Percentiles rank a stretch among this genome's conserved stretches.
These are phyloP conservation scores for Fraxinus platypoda DNA, from an alignment of 305 asterid genomes.

Conservation along the genomic window DNA sequence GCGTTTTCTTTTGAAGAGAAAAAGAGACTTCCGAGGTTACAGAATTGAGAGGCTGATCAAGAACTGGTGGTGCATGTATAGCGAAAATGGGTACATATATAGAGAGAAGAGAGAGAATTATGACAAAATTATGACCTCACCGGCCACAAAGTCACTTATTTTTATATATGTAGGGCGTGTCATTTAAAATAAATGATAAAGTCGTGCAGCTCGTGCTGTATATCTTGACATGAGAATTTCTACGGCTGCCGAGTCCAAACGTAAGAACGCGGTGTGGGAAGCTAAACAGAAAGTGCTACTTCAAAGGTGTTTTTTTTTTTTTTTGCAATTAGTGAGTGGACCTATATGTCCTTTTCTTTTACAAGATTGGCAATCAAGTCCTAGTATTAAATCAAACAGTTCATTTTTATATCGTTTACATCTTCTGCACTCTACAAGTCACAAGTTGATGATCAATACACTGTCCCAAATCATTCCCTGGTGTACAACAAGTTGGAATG, in stretches of 20 bases:
- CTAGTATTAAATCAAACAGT: background rate
- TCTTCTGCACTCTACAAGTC: background rate
- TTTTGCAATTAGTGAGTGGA: conserved; percentile 2
- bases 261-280: conserved; percentile 21
- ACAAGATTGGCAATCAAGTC: conserved; percentile 23
- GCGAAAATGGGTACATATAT: background rate
- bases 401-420: background rate
- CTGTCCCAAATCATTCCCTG: background rate
- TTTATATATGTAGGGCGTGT: background rate
- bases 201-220: background rate
- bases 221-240: background rate
- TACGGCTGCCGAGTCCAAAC: conserved; percentile 28
- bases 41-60: conserved; percentile 16
- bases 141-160: conserved; percentile 23
- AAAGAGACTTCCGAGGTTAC: background rate
- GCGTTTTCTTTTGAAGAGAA: conserved; percentile 11
- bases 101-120: background rate
- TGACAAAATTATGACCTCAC: conserved; percentile 26
- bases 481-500: background rate
- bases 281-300: conserved; percentile 21
- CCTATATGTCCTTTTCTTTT: conserved; percentile 22
- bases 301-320: background rate
- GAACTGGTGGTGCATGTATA: background rate
- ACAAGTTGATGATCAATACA: background rate
- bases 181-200: background rate